Base-by-base conservation (phyloP, 441 rosid genomes). In the Euphorbia corollata region DNA sequence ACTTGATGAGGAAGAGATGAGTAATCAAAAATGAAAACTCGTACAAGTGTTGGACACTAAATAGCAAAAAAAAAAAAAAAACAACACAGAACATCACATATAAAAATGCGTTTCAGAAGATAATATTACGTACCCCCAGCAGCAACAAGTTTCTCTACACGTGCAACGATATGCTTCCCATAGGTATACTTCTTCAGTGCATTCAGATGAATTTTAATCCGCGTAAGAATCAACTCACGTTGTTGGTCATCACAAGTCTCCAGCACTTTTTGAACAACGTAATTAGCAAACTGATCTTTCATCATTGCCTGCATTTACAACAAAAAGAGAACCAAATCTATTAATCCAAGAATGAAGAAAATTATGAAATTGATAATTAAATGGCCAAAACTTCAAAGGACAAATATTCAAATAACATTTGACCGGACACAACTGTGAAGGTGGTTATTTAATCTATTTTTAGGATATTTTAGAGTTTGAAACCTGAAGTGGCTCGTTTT, bases 231-330 rank as follows among this genome's bases (percentile, higher is more conserved):
- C 77, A 86, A 81, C 82, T 94, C 99, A 0, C 92, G 97, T 53
- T 84, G 94, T 55, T 88, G 96, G 75, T 94, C 99, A 65, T 94
- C 94, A 43, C 97, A 89, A 41, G 96, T 91, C 86, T 91, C 98
- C 24, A 94, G 81, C 68, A 91, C 96, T 77, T 91, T 94, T 66
- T 94, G 99, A 63, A 94, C 99, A 7, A 94, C 98, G 34, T 94
- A 91, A 75, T 91, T 91, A 20, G 92, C 99, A 84, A 88, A 94
- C 79, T 88, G 99, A 77, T 94, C 99, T 79, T 94, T 94, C 99
- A 94, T 91, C 99, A 94, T 94, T 20, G 98, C 98, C 99, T 94
- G 77, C 8, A 67, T 6, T 8, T 7, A 43, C 41, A 61, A 50
- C n/a, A 63, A n/a, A 51, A 32, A 6, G 34, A 12, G 24, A 47